Conservation (phyloP, 345 rosid species). For the Gossypium arboreum region DNA sequence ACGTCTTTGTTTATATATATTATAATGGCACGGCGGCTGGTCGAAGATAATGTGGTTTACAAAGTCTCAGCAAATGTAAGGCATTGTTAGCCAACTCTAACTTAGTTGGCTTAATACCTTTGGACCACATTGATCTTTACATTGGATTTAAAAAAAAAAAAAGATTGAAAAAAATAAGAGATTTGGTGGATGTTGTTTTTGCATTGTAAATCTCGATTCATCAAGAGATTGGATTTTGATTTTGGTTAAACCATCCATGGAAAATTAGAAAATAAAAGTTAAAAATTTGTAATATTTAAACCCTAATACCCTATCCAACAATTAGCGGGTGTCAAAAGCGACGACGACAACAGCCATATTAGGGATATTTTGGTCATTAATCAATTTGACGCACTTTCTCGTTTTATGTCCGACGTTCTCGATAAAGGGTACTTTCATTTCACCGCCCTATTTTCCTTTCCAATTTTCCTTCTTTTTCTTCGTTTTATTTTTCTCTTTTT, state of each 20-base stretch:
- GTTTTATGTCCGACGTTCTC: not conserved
- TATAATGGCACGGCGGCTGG: not conserved
- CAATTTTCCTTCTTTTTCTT: not conserved
- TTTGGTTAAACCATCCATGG: too few relatives aligned
- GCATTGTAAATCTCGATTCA: too few relatives aligned
- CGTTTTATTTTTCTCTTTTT: not conserved
- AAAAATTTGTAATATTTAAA: too few relatives aligned
- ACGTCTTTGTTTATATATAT: too few relatives aligned
- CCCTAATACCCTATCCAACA: not conserved
- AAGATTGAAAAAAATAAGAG: too few relatives aligned
- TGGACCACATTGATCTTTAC: not conserved
- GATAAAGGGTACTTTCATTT: not conserved
- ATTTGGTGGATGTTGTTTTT: too few relatives aligned
- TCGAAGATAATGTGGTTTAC: not conserved
- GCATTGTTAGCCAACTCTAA: not conserved
- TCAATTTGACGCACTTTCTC: not conserved
- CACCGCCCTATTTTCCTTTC: not conserved
- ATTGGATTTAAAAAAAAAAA: too few relatives aligned
- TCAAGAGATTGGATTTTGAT: too few relatives aligned
- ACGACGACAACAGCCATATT: not conserved
- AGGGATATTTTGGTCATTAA: not conserved
- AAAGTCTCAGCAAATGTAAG: not conserved
- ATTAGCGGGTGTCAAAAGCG: not conserved
- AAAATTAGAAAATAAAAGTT: too few relatives aligned
- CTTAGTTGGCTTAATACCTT: not conserved